Evolutionary conservation across 1,139 yeast genomes (phyloP).

Genomic region (Kluyveromyces marxianus): DNA sequence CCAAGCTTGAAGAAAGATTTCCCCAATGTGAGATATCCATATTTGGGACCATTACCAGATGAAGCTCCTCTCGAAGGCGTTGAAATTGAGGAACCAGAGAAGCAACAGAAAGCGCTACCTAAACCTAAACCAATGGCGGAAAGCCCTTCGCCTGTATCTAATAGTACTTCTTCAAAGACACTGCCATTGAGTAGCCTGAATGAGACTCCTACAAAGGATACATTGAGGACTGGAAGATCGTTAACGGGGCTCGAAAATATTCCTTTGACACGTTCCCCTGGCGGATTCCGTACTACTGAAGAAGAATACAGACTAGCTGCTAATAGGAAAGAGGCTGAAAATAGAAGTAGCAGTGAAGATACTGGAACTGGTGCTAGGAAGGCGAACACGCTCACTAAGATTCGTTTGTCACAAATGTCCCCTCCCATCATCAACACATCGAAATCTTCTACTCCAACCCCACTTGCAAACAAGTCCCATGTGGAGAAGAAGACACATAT

Average conservation of each 20-base stretch:
- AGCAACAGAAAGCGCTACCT: background rate
- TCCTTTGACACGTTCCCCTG: conserved; percentile 1
- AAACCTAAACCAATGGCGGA: background rate
- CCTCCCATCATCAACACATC: conserved; percentile 14
- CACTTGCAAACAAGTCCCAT: conserved; percentile 16
- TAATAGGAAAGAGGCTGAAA: background rate
- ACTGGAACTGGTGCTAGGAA: conserved; percentile 2
- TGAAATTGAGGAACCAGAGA: conserved; percentile 9
- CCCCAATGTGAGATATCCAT: conserved; percentile 50
- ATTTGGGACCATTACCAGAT: conserved; percentile 67
- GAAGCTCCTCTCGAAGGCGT: conserved; percentile 25
- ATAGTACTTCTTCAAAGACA: background rate
- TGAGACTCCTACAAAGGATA: background rate
- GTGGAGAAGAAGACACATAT: conserved; percentile 34
- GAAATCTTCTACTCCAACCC: conserved; percentile 21
- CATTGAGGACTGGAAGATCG: background rate
- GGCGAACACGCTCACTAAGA: conserved; percentile 9
- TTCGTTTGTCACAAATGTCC: conserved; percentile 13
- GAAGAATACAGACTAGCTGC: conserved; percentile 2
- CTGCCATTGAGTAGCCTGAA: background rate
- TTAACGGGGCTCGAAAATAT: background rate
- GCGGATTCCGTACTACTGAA: conserved; percentile 1
- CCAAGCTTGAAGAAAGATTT: conserved; percentile 41
- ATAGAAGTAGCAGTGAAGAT: background rate
- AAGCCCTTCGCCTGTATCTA: background rate